Evolutionary conservation across 2,329 filamentous ascomycete genomes (phyloP), one percentile per base, ranked within the genome.

Genomic region (Uncinocarpus reesii): DNA sequence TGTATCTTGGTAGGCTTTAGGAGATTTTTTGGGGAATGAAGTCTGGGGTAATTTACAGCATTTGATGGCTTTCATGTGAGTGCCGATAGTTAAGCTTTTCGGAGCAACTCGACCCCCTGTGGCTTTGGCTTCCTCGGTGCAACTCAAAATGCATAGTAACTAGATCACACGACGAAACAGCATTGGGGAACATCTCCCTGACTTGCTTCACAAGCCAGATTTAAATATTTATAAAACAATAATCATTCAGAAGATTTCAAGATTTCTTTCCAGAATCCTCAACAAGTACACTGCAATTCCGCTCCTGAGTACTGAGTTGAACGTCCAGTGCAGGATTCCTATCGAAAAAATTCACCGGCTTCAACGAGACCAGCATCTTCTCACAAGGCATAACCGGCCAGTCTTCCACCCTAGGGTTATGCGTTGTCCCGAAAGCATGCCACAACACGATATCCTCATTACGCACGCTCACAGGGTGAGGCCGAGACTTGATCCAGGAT

Each of bases 361-460:
- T 62, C 20, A 62, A 42, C 2, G 51, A 51, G 13, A 61, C 55
- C 7, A 52, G 41, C 54, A 61, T 56, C 44, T 57, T 60, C 46
- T 62, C 59, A 47, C 67, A 71, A 0, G 77, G 77, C 67, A 70
- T 70, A 7, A 70, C 66, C 1, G 67, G 68, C 66, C 66, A 70
- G 47, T 70, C 67, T 45, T 70, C 67, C 6, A 68, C 60, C 1
- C 68, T 62, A 7, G 68, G 68, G 32, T 71, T 71, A 47, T 70
- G 68, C 3, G 68, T 70, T 42, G 69, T 65, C 13, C 68, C 67
- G 51, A 71, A 69, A 3, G 65, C 64, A 42, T 64, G 67, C 67
- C 67, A 71, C 21, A 71, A 58, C 10, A 70, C 67, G 4, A 71
- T 64, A 52, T 71, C 68, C 4, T 65, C 61, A 49, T 70, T 63